Evolutionary conservation across 2,329 filamentous ascomycete species (phyloP), one percentile per base, ranked within the genome.

Genomic region (Penicillium vulpinum): DNA sequence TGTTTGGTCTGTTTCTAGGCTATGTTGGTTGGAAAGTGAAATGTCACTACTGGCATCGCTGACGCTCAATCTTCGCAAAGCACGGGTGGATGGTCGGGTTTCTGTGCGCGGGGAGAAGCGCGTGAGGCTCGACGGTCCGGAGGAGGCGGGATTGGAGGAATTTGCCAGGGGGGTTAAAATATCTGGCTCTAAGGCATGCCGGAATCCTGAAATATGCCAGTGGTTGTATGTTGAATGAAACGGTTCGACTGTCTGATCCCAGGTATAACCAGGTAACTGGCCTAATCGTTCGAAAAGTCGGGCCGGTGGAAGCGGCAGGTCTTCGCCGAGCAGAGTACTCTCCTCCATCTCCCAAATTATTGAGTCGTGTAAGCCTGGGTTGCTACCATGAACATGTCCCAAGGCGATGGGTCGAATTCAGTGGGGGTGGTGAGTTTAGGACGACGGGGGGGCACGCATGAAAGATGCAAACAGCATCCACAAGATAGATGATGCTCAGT

Each of bases 211-310:
- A 65, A 89, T 82, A 73, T 90, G 87, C 91, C 92, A 97, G 78
- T 92, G 92, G 73, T 95, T 91, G 75, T 96, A 97, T 67, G 87
- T 91, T 49, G 84, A 77, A 61, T 78, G 76, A 51, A 77, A 75
- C 9, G 76, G 76, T 49, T 73, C 71, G 59, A 73, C 62, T 16
- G 83, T 81, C 63, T 90, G 88, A 73, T 92, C 88, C 89, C 89
- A 92, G 7, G 83, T 85, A 71, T 91, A 92, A 51, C 88, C 89
- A 44, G 87, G 82, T 62, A 92, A 81, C 71, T 90, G 88, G 60
- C 84, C 82, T 63, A 92, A 80, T 49, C 89, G 85, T 72, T 92
- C 88, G 66, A 87, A 88, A 51, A 92, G 82, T 67, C 87, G 85
- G 63, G 82, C 79, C 41, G 88, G 88, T 57, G 87, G 86, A 70